phyloP scores from a whole-genome alignment of 2,329 filamentous ascomycete species.

The Ascochyta pisi region DNA sequence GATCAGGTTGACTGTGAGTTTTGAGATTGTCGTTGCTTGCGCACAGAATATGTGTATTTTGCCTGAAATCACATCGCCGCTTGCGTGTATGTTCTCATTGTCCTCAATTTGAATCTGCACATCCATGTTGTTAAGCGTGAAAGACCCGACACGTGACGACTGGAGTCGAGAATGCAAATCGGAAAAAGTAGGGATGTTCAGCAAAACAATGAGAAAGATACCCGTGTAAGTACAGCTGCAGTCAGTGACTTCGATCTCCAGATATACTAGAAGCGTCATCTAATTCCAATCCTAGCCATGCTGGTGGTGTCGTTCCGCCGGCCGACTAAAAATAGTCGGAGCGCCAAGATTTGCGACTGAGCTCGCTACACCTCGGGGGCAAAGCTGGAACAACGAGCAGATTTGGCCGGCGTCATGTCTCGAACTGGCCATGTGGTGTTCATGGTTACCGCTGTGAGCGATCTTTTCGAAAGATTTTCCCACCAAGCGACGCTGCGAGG shows the following conservation, averaged over 20 bases:
- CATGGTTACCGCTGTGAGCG: too few species aligned
- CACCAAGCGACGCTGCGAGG: too few species aligned
- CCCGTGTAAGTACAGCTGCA: neutral
- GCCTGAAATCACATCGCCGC: slow-evolving; percentile 15
- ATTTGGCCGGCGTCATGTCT: neutral
- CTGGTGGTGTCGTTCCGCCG: neutral
- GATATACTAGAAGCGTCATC: neutral
- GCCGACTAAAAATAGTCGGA: slow-evolving; percentile 22
- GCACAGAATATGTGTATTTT: slow-evolving; percentile 16
- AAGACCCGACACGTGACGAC: neutral
- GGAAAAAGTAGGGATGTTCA: neutral
- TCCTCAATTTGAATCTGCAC: slow-evolving; percentile 16
- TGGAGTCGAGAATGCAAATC: neutral
- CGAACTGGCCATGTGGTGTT: too few species aligned
- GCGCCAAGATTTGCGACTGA: slow-evolving; percentile 7
- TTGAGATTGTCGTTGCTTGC: slow-evolving; percentile 15
- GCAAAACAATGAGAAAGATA: too few species aligned
- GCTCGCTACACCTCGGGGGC: neutral
- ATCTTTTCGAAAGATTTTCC: too few species aligned
- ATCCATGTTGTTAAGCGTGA: slow-evolving; percentile 9
- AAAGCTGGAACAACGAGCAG: neutral
- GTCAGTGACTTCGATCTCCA: neutral
- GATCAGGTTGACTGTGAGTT: slow-evolving; percentile 12
- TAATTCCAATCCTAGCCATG: neutral
- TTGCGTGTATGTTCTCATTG: slow-evolving; percentile 1